Conservation (phyloP, 805 yeast genomes). For the Starmerella vaccinii region DNA sequence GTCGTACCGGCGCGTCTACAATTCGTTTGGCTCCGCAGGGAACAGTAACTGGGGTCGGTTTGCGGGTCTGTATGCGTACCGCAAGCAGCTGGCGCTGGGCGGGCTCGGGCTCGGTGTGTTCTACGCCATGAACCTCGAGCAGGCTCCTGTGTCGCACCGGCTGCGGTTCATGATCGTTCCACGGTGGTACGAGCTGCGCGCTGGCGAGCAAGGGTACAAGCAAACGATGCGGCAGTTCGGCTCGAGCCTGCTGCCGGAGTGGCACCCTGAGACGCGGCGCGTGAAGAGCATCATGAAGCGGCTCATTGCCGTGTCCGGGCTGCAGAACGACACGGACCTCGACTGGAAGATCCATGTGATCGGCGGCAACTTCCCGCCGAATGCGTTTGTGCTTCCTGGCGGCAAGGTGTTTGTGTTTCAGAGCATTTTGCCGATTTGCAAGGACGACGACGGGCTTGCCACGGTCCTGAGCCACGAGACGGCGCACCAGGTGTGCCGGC, state of each 20-base stretch:
- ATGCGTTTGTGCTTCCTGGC: conserved; percentile 92
- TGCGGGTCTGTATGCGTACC: conserved; percentile 10
- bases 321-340: conserved; percentile 4
- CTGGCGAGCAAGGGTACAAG: conserved; percentile 56
- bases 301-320: conserved; percentile 40
- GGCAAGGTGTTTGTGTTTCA: conserved; percentile 89
- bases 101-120: conserved; percentile 31
- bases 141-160: conserved; percentile 74
- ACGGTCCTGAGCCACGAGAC: conserved; percentile 89
- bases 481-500: conserved; percentile 90
- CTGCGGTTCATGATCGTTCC: conserved; percentile 63
- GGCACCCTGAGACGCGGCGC: conserved; percentile 47
- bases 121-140: conserved; percentile 50
- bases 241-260: conserved; percentile 45
- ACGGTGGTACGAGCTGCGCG: conserved; percentile 46
- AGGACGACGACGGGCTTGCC: conserved; percentile 84
- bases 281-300: conserved; percentile 56
- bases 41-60: conserved; percentile 13
- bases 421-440: conserved; percentile 65
- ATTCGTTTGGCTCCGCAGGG: conserved; percentile 30
- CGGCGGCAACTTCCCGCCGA: conserved; percentile 67
- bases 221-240: conserved; percentile 49
- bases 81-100: conserved; percentile 20
- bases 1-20: conserved; percentile 4
- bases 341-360: conserved; percentile 78